These are phyloP conservation scores for Wickerhamomyces subpelliculosus DNA, from an alignment of 805 yeast genomes.

Conservation along the genomic window DNA sequence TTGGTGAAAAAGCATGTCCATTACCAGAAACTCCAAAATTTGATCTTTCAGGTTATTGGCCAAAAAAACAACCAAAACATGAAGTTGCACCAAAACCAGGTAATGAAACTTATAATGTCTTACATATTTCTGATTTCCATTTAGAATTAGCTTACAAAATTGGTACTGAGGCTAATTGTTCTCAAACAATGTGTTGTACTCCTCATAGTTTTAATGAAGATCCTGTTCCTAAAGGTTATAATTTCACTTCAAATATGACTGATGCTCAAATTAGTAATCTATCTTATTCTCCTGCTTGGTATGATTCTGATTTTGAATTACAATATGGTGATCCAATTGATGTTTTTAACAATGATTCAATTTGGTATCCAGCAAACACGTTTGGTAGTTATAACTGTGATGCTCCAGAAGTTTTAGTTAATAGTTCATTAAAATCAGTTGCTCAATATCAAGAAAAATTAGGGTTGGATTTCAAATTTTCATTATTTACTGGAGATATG, in stretches of 20 bases:
- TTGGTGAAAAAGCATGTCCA: conserved; percentile 38
- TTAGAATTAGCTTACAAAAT: conserved; percentile 45
- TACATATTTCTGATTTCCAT: conserved; percentile 65
- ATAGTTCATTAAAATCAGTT: conserved; percentile 42
- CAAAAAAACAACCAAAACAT: conserved; percentile 33
- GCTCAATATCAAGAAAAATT: conserved; percentile 22
- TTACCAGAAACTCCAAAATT: conserved; percentile 47
- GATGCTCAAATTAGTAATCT: background rate
- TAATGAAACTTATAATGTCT: conserved; percentile 46
- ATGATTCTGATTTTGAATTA: conserved; percentile 18
- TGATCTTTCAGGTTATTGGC: conserved; percentile 38
- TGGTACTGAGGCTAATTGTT: conserved; percentile 52
- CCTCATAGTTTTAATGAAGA: conserved; percentile 18
- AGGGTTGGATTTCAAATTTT: conserved; percentile 41
- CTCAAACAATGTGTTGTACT: conserved; percentile 54
- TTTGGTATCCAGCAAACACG: conserved; percentile 44
- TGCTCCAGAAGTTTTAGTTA: conserved; percentile 51
- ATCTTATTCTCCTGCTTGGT: conserved; percentile 21
- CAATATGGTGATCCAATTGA: conserved; percentile 15
- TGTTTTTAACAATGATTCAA: conserved; percentile 18
- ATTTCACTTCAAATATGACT: conserved; percentile 7
- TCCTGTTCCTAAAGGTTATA: conserved; percentile 2
- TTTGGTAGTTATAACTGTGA: conserved; percentile 62
- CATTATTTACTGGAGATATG: conserved; percentile 64
- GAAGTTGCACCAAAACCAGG: conserved; percentile 38